Percentiles rank a stretch among this genome's conserved stretches.
These are phyloP conservation scores for Adansonia grandidieri DNA, from an alignment of 441 rosid genomes.

Conservation along the genomic window DNA sequence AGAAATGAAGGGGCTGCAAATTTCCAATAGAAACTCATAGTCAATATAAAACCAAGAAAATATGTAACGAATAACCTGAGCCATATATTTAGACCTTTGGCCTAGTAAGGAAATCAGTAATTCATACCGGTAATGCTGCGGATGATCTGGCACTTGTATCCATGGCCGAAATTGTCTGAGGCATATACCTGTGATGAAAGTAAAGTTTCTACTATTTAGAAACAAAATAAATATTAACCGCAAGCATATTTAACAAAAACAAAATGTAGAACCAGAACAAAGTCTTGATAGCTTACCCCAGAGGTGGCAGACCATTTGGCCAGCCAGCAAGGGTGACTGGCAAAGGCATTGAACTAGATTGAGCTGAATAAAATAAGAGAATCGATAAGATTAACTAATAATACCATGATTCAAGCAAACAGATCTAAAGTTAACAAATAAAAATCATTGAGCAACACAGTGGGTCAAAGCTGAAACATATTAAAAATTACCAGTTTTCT, in stretches of 20 bases:
- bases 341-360: conserved; percentile 36
- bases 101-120: background rate
- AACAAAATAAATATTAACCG: background rate
- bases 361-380: conserved; percentile 37
- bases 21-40: conserved; percentile 21
- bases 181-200: conserved; percentile 36
- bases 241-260: conserved; percentile 20
- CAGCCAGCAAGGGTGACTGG: conserved; percentile 38
- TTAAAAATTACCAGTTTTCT: conserved; percentile 23
- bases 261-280: background rate
- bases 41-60: conserved; percentile 18
- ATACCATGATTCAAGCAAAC: conserved; percentile 6
- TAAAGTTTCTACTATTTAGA: background rate
- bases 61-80: background rate
- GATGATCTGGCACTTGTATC: conserved; percentile 36
- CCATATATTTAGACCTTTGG: background rate
- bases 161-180: conserved; percentile 35
- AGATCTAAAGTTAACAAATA: conserved; percentile 11
- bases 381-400: background rate
- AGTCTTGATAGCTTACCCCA: conserved; percentile 36
- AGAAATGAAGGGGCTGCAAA: conserved; percentile 37
- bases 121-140: conserved; percentile 37
- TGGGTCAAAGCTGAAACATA: conserved; percentile 6
- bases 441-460: background rate
- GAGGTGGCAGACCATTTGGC: conserved; percentile 38